These are phyloP conservation scores for Triglochin maritima DNA, from an alignment of 106 monocot genomes.

Conservation along the genomic window DNA sequence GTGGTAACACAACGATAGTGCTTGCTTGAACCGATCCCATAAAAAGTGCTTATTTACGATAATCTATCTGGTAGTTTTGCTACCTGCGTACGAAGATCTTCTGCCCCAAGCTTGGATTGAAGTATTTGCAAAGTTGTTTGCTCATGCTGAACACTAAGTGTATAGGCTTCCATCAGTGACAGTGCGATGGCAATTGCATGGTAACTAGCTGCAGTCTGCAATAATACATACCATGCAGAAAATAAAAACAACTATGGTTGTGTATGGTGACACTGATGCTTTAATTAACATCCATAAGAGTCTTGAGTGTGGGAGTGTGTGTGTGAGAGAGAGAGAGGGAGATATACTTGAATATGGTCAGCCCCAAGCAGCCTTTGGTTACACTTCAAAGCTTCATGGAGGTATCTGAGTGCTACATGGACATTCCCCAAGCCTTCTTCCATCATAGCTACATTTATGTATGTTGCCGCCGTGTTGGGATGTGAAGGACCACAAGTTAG, in stretches of 20 bases:
- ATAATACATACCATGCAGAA: not conserved
- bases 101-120: slow-evolving; percentile 81
- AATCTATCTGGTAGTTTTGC: not conserved
- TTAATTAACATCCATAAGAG: too few relatives aligned
- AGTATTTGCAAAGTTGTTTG: slow-evolving; percentile 91
- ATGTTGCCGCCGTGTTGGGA: slow-evolving; percentile 96
- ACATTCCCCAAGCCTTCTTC: slow-evolving; percentile 96
- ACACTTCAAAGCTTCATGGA: slow-evolving; percentile 90
- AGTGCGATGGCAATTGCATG: slow-evolving; percentile 97
- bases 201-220: slow-evolving; percentile 96
- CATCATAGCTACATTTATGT: slow-evolving; percentile 99
- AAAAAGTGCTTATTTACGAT: not conserved
- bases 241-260: too few relatives aligned
- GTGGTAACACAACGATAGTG: too few relatives aligned
- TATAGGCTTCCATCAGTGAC: slow-evolving; percentile 94
- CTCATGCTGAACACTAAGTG: slow-evolving; percentile 93
- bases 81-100: slow-evolving; percentile 96
- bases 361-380: slow-evolving; percentile 84
- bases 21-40: not conserved
- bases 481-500: slow-evolving; percentile 93
- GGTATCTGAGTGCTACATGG: slow-evolving; percentile 90
- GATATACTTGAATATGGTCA: slow-evolving; percentile 86
- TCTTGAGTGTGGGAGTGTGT: too few relatives aligned
- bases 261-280: too few relatives aligned
- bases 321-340: slow-evolving; percentile 17